Evolutionary conservation across 345 rosid genomes (phyloP).

Genomic region (Murraya koenigii): DNA sequence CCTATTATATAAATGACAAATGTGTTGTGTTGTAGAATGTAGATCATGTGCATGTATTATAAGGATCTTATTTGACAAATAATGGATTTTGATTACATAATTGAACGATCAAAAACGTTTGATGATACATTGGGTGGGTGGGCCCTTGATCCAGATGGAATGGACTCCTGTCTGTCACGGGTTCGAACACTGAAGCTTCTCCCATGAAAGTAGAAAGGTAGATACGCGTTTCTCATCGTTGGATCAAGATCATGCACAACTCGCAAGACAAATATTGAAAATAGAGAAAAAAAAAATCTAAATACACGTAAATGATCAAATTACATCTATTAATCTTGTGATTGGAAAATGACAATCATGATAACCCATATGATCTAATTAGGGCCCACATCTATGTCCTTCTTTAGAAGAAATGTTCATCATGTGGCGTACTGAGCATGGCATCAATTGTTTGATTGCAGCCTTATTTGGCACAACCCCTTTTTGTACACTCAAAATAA

Average conservation of each 20-base stretch:
- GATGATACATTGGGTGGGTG: background rate
- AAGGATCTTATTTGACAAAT: background rate
- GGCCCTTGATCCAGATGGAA: slow-evolving; percentile 20
- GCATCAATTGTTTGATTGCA: background rate
- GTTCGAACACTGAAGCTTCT: background rate
- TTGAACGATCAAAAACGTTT: background rate
- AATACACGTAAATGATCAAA: too few species aligned
- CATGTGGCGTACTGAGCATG: background rate
- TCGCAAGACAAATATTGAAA: too few species aligned
- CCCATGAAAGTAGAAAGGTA: too few species aligned
- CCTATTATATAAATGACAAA: too few species aligned
- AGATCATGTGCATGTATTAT: background rate
- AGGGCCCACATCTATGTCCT: background rate
- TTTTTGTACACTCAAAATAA: too few species aligned
- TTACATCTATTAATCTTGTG: background rate
- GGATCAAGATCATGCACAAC: slow-evolving; percentile 15
- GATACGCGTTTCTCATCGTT: background rate
- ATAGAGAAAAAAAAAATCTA: too few species aligned
- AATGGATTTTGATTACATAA: background rate
- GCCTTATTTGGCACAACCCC: too few species aligned
- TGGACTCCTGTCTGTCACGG: slow-evolving; percentile 36
- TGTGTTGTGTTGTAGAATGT: background rate
- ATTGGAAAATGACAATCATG: background rate
- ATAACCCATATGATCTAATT: too few species aligned
- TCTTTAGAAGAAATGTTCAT: too few species aligned